phyloP scores from a whole-genome alignment of 257 asterid genomes.

The Voacanga thouarsii region DNA sequence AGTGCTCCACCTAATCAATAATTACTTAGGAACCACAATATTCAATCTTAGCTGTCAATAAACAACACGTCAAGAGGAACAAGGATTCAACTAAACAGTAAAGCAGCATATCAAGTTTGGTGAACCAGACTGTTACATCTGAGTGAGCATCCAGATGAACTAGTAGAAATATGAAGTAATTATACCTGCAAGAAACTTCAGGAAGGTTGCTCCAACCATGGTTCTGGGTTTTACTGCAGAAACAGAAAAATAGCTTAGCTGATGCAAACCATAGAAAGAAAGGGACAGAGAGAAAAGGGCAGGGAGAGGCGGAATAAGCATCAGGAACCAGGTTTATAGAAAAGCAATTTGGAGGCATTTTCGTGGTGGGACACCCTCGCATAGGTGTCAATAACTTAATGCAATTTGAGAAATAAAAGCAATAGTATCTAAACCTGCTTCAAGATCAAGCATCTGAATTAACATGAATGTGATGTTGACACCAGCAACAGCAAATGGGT shows the following conservation, averaged over 20 bases:
- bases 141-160: not conserved
- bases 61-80: not conserved
- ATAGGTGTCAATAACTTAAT: not conserved
- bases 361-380: not conserved
- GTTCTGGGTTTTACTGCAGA: constrained; percentile 88
- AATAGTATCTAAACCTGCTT: constrained; percentile 58
- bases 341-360: not conserved
- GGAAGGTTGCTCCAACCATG: constrained; percentile 82
- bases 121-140: not conserved
- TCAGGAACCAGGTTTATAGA: not conserved
- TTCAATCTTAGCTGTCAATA: not conserved
- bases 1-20: not conserved
- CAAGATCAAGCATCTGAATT: constrained; percentile 99
- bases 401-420: not conserved
- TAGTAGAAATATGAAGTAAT: constrained; percentile 1
- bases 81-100: not conserved
- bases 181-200: constrained; percentile 90
- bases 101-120: not conserved
- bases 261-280: not conserved
- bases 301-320: not conserved
- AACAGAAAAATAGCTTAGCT: not conserved
- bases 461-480: constrained; percentile 98
- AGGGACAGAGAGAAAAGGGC: not conserved
- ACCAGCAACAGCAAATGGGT: constrained; percentile 99
- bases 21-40: not conserved